Conservation (phyloP, 495 filamentous ascomycete genomes). For the Daldinia loculata region DNA sequence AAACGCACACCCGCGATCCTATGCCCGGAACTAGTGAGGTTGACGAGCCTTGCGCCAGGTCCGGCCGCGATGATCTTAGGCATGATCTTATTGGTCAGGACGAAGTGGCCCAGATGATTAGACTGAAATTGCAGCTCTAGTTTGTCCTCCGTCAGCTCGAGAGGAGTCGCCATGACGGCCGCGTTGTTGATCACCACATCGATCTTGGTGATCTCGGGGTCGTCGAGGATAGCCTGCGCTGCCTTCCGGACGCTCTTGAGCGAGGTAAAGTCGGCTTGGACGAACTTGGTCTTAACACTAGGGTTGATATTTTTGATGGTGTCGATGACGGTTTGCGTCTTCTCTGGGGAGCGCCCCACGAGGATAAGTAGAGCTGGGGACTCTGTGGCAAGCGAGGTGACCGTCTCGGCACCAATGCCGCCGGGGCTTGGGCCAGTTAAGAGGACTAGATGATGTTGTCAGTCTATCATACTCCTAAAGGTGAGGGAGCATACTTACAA, state of each 20-base stretch:
- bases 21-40: conserved; percentile 54
- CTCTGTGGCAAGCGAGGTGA: conserved; percentile 53
- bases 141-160: conserved; percentile 51
- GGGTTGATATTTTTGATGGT: conserved; percentile 51
- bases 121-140: conserved; percentile 67
- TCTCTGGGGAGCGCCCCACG: conserved; percentile 50
- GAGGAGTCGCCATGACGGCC: conserved; percentile 66
- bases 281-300: conserved; percentile 51
- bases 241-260: conserved; percentile 60
- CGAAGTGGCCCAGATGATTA: conserved; percentile 68
- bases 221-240: conserved; percentile 53
- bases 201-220: conserved; percentile 60
- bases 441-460: conserved; percentile 46
- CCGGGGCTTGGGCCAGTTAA: conserved; percentile 61
- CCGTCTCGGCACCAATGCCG: conserved; percentile 58
- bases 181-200: conserved; percentile 77
- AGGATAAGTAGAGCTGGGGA: conserved; percentile 56
- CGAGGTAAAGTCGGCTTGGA: conserved; percentile 59
- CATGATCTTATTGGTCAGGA: conserved; percentile 65
- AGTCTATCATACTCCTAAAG: background rate
- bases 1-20: conserved; percentile 54
- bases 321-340: conserved; percentile 53
- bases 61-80: conserved; percentile 52
- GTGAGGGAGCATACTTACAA: conserved; percentile 39
- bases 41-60: conserved; percentile 46